These are phyloP conservation scores for Ustilago hordei DNA, from an alignment of 1,284 basidiomycete genomes.

Conservation along the genomic window DNA sequence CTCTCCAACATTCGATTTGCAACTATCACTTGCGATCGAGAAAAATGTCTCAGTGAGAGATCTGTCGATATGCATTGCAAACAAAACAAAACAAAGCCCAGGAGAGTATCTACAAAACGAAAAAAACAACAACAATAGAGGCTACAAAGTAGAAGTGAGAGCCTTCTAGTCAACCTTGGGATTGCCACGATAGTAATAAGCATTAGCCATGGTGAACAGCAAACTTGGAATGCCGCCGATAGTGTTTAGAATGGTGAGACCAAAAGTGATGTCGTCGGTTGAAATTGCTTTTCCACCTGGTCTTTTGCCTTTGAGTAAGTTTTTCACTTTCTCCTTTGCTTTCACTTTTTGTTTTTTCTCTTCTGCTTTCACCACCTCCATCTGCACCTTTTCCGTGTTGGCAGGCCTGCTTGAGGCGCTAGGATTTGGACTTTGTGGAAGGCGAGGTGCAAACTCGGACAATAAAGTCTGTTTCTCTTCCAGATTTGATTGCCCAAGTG, in stretches of 20 bases:
- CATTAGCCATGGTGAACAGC: constrained; percentile 29
- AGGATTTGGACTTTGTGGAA: background rate
- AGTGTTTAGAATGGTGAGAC: constrained; percentile 38
- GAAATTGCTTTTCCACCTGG: constrained; percentile 1
- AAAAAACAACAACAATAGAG: background rate
- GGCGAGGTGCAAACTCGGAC: background rate
- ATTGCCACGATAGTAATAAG: constrained; percentile 34
- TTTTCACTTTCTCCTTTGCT: background rate
- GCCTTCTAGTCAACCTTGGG: constrained; percentile 29
- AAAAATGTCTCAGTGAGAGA: background rate
- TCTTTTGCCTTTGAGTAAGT: background rate
- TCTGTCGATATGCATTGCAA: background rate
- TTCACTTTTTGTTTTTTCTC: background rate
- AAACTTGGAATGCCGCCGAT: constrained; percentile 40
- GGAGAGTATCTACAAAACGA: background rate
- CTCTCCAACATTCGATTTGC: too few species aligned
- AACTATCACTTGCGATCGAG: too few species aligned
- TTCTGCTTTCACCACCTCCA: background rate
- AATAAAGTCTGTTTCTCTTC: background rate
- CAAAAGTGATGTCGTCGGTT: constrained; percentile 38
- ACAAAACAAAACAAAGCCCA: background rate
- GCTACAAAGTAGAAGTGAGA: background rate
- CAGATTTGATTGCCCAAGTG: background rate
- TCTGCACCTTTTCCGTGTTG: background rate
- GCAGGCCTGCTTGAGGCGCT: background rate